Evolutionary conservation across 192 early-diverging fungal species (phyloP), one percentile per base, ranked within the genome.

Genomic region (Coemansia sp.): DNA sequence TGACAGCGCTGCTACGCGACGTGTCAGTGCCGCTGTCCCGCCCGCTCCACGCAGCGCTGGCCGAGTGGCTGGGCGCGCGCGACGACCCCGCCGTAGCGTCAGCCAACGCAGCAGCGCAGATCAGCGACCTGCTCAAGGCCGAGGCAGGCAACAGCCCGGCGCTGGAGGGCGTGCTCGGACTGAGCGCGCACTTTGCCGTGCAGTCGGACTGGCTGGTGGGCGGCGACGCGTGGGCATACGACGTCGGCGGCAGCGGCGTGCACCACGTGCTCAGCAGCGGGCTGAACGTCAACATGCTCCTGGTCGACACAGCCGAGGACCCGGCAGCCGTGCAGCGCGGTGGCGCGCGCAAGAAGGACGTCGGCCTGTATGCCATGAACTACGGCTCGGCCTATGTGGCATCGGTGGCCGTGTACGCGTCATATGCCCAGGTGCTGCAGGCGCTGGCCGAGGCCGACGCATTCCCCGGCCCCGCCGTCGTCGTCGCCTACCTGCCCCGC

Each of bases 281-380:
- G 13, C 87, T 93, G 46, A 90, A 95, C 80, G 85, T 98, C 74
- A 97, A 96, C 79, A 88, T 98, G 82, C 85, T 98, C 41, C 90
- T 97, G 47, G 86, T 98, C 52, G 96, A 98, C 72, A 96, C 94
- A 0, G 87, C 91, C 63, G 86, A 91, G 38, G 95, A 98, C 71
- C 85, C 27, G 74, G 81, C 46, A 81, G 75, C 38, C 88, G 90
- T 54, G 71, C 49, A 64, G 44, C 88, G 91, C 47, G 71, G 64
- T 65, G 86, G 88, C 76, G 86, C 86, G 65, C 85, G 88, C 78
- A 95, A 96, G 88, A 97, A 97, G 87, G 96, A 98, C 78, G 86
- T 97, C 73, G 97, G 95, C 68, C 86, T 98, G 33, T 97, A 96
- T 72, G 95, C 95, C 41, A 96, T 98, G 94, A 94, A 91, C 83